These are phyloP conservation scores for Fusarium compactum DNA, from an alignment of 2,329 filamentous ascomycete species.

Conservation along the genomic window DNA sequence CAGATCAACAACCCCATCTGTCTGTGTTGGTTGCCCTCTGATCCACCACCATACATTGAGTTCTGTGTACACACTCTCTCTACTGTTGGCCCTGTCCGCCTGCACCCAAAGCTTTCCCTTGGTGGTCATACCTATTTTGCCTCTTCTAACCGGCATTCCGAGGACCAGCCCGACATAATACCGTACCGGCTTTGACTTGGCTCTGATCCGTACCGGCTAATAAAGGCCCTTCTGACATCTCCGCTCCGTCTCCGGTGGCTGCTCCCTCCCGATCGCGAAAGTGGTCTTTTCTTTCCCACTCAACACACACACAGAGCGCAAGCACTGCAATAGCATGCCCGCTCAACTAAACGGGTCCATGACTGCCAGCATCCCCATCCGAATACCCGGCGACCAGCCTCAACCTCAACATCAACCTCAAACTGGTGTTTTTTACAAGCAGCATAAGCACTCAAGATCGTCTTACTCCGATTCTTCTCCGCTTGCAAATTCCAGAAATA, in stretches of 20 bases:
- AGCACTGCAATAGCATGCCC: conserved; percentile 52
- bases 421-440: conserved; percentile 53
- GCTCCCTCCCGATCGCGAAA: conserved; percentile 32
- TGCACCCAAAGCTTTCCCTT: conserved; percentile 17
- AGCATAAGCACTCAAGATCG: conserved; percentile 72
- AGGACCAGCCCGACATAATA: conserved; percentile 45
- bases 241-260: conserved; percentile 39
- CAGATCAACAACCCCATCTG: conserved; percentile 35
- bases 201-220: conserved; percentile 36
- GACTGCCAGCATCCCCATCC: conserved; percentile 55
- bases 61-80: conserved; percentile 52
- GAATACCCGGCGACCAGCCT: conserved; percentile 53
- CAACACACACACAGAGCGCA: conserved; percentile 37
- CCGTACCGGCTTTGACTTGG: conserved; percentile 32
- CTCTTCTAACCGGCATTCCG: conserved; percentile 41
- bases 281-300: conserved; percentile 37
- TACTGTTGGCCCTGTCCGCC: conserved; percentile 35
- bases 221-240: conserved; percentile 37
- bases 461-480: conserved; percentile 72
- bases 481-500: conserved; percentile 66
- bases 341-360: conserved; percentile 56
- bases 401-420: conserved; percentile 31
- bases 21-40: conserved; percentile 49
- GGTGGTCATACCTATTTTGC: conserved; percentile 35
- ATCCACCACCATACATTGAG: conserved; percentile 50